These are phyloP conservation scores for Aspergillus nidulans DNA, from an alignment of 495 filamentous ascomycete species.

Conservation along the genomic window DNA sequence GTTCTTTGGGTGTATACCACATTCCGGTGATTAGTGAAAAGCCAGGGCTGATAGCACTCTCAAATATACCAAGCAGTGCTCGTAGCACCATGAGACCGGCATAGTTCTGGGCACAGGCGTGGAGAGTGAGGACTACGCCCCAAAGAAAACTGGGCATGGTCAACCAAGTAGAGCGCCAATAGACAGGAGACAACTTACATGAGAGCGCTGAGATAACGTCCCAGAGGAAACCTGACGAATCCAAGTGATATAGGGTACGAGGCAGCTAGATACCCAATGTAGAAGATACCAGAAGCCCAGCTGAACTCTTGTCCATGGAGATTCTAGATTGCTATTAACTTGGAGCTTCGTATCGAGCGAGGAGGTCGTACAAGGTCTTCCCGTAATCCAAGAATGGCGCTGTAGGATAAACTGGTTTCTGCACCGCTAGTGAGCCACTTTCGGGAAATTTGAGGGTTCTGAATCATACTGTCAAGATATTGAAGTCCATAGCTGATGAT, in stretches of 20 bases:
- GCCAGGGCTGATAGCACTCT: conserved; percentile 32
- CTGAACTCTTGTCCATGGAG: conserved; percentile 30
- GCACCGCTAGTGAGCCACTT: background rate
- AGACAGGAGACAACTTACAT: conserved; percentile 5
- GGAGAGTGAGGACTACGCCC: conserved; percentile 45
- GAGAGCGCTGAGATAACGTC: conserved; percentile 12
- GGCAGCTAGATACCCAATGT: conserved; percentile 22
- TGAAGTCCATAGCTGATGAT: conserved; percentile 16
- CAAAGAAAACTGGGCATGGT: conserved; percentile 15
- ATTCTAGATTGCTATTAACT: background rate
- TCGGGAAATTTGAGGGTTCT: background rate
- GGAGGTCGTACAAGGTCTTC: conserved; percentile 26
- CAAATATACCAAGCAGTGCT: conserved; percentile 44
- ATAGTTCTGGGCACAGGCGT: conserved; percentile 43
- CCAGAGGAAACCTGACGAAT: conserved; percentile 14
- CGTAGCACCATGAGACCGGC: conserved; percentile 42
- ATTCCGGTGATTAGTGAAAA: conserved; percentile 27
- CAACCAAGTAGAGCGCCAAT: background rate
- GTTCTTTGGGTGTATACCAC: conserved; percentile 44
- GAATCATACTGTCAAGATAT: conserved; percentile 14
- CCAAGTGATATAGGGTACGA: conserved; percentile 33
- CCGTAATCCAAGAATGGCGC: conserved; percentile 46
- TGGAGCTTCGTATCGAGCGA: background rate
- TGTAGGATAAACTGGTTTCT: conserved; percentile 45
- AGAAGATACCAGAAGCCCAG: conserved; percentile 36